Conservation (phyloP, 139 green algal species). For the Chlamydomonas incerta region DNA sequence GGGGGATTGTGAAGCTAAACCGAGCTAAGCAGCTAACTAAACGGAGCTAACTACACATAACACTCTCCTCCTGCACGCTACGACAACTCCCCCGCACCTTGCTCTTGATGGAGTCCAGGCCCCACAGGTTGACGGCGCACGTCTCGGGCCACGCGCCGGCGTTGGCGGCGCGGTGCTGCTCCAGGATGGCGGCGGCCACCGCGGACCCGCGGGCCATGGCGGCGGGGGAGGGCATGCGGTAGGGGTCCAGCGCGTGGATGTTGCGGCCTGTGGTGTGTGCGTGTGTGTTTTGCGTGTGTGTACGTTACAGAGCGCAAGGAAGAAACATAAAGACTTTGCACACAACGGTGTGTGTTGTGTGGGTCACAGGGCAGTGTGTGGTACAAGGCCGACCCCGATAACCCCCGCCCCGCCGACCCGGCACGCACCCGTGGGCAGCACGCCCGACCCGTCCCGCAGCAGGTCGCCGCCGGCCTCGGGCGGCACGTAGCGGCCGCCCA, state of each 20-base stretch:
- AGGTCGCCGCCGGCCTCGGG: slow-evolving; percentile 94
- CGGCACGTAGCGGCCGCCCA: slow-evolving; percentile 91
- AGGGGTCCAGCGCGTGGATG: slow-evolving; percentile 98
- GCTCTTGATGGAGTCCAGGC: slow-evolving; percentile 98
- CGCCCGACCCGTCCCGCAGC: slow-evolving; percentile 93
- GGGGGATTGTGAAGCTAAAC: too few relatives aligned
- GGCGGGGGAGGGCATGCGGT: slow-evolving; percentile 93
- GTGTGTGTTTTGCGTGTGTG: too few relatives aligned
- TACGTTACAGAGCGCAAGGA: too few relatives aligned
- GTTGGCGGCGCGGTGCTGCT: neutral
- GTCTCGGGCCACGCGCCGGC: slow-evolving; percentile 89
- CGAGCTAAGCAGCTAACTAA: too few relatives aligned
- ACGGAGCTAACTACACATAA: too few relatives aligned
- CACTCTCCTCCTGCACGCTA: too few relatives aligned
- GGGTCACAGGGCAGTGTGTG: too few relatives aligned
- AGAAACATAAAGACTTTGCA: too few relatives aligned
- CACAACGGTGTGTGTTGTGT: too few relatives aligned
- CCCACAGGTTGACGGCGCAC: slow-evolving; percentile 97
- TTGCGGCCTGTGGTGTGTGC: slow-evolving; percentile 87
- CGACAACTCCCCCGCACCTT: slow-evolving; percentile 77
- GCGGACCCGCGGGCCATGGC: slow-evolving; percentile 80
- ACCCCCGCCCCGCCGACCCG: too few relatives aligned
- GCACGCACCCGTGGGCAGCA: slow-evolving; percentile 94
- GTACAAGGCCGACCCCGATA: too few relatives aligned
- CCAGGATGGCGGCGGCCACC: slow-evolving; percentile 28